A percentile compares a stretch with the other conserved stretches of the same genome.
phyloP scores from a whole-genome alignment of 1,139 yeast species.

The Suhomyces bolitotheri region DNA sequence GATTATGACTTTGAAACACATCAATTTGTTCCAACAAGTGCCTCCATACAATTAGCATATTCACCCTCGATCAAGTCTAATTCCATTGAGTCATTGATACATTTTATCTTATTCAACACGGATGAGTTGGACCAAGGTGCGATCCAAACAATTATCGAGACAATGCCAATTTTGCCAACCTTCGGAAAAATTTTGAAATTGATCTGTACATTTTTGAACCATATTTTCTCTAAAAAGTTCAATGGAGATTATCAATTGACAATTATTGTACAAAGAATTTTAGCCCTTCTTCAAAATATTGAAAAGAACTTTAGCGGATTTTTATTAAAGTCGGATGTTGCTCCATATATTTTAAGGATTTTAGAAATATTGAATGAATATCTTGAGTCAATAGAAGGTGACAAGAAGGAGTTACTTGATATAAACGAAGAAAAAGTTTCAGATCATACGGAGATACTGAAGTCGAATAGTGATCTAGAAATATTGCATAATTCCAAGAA shows the following conservation, averaged over 20 bases:
- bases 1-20: constrained; percentile 47
- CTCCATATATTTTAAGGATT: constrained; percentile 39
- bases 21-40: constrained; percentile 24
- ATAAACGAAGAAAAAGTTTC: not conserved
- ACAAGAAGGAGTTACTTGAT: not conserved
- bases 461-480: constrained; percentile 2
- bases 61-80: constrained; percentile 11
- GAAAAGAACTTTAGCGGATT: constrained; percentile 41
- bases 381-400: constrained; percentile 9
- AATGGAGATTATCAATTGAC: constrained; percentile 22
- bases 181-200: constrained; percentile 53
- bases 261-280: constrained; percentile 18
- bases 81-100: constrained; percentile 70
- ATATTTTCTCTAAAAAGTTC: constrained; percentile 24
- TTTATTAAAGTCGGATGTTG: constrained; percentile 41
- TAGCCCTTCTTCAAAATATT: constrained; percentile 31
- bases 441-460: no score
- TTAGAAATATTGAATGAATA: constrained; percentile 30
- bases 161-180: constrained; percentile 68
- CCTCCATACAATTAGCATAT: constrained; percentile 15
- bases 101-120: constrained; percentile 58
- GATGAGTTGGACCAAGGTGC: constrained; percentile 28
- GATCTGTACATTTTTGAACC: constrained; percentile 25
- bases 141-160: constrained; percentile 49
- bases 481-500: not conserved